Evolutionary conservation across 805 yeast species (phyloP).

Genomic region (Metahyphopichia silvanorum): DNA sequence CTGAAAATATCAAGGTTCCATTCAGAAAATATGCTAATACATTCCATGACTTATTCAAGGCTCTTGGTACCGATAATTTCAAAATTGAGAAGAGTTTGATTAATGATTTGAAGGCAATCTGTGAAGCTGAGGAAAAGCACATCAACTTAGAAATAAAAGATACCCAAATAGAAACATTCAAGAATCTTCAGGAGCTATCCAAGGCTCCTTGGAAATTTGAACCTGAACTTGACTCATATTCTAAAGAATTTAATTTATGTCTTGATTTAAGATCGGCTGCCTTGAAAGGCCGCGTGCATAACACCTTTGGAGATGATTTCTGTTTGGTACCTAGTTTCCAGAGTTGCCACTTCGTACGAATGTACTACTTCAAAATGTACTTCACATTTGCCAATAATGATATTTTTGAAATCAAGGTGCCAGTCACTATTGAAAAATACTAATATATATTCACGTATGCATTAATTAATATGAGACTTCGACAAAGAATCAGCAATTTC

Average conservation of each 20-base stretch:
- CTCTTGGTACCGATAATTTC: constrained; percentile 22
- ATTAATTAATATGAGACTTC: constrained; percentile 43
- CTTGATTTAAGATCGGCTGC: constrained; percentile 5
- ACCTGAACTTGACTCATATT: constrained; percentile 6
- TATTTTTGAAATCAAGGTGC: constrained; percentile 22
- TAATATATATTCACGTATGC: constrained; percentile 1
- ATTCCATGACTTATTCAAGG: constrained; percentile 13
- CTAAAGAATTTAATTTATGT: constrained; percentile 6
- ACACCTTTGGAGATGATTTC: constrained; percentile 16
- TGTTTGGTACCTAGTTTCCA: constrained; percentile 38
- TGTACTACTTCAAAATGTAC: constrained; percentile 26
- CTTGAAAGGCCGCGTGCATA: constrained; percentile 8
- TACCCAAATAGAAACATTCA: constrained; percentile 7
- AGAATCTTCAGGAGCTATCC: constrained; percentile 5
- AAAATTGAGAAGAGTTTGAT: constrained; percentile 25
- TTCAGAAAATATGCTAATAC: constrained; percentile 16
- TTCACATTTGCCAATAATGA: constrained; percentile 19
- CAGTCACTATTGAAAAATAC: constrained; percentile 23
- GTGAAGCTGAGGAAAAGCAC: constrained; percentile 21
- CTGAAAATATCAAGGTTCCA: constrained; percentile 18
- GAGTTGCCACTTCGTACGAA: constrained; percentile 27
- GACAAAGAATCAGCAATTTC: constrained; percentile 58
- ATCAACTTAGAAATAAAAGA: constrained; percentile 20
- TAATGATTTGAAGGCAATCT: constrained; percentile 27
- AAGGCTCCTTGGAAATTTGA: neutral